Evolutionary conservation across 371 early-diverging fungal species (phyloP).

Genomic region (Mucor velutinosus): DNA sequence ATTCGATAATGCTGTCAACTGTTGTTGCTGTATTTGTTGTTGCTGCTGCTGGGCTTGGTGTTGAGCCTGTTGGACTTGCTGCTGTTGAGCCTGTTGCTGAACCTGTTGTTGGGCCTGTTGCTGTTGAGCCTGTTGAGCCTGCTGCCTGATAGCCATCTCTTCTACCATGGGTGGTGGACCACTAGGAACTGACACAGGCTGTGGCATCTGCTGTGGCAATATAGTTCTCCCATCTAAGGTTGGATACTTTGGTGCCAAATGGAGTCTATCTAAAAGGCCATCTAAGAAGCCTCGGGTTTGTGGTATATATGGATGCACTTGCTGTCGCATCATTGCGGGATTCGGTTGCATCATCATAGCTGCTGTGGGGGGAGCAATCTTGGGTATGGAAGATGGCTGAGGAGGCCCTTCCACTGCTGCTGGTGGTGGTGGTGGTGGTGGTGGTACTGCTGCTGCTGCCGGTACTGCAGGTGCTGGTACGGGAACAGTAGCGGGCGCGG

Average conservation of each 20-base stretch:
- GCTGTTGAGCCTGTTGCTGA: neutral
- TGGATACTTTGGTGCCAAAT: neutral
- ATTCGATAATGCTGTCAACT: neutral
- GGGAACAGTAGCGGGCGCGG: neutral
- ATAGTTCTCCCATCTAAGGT: neutral
- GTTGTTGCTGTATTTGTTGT: neutral
- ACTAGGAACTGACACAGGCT: neutral
- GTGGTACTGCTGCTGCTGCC: neutral
- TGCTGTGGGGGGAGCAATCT: neutral
- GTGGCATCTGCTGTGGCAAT: neutral
- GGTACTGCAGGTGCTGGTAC: neutral
- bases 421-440: neutral
- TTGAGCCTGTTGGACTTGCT: neutral
- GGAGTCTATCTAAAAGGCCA: neutral
- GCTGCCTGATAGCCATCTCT: constrained; percentile 6
- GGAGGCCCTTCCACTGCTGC: neutral
- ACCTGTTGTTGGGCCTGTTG: constrained; percentile 9
- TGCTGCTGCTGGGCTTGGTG: neutral
- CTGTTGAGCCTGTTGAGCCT: neutral
- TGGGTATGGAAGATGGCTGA: neutral
- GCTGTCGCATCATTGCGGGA: neutral
- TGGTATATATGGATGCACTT: neutral
- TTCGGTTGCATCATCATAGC: neutral
- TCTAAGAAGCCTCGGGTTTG: neutral
- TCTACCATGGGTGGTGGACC: neutral